Conservation (phyloP, 2,329 filamentous ascomycete genomes). For the Cercospora beticola region DNA sequence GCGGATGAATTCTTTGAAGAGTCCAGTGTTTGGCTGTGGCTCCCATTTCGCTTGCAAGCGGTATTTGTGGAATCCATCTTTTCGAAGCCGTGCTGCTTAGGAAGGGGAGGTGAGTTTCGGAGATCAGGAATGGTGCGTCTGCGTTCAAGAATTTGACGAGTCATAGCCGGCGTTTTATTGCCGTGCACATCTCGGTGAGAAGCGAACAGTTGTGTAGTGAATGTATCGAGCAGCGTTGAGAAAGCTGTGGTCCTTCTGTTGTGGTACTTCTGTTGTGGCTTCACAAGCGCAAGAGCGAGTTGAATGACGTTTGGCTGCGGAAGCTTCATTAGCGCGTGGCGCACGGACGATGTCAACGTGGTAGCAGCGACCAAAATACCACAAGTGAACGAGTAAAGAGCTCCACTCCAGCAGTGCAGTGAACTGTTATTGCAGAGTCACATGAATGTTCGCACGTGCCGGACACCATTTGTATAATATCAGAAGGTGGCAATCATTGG, state of each 20-base stretch:
- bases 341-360: neutral
- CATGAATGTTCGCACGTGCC: neutral
- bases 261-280: neutral
- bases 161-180: neutral
- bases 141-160: neutral
- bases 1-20: neutral
- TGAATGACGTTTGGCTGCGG: neutral
- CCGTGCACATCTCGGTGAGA: neutral
- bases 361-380: neutral
- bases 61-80: neutral
- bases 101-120: neutral
- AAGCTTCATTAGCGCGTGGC: neutral
- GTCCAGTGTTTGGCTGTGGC: neutral
- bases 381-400: neutral
- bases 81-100: slow-evolving; percentile 2
- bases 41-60: neutral
- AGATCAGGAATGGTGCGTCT: slow-evolving; percentile 4
- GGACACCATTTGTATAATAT: neutral
- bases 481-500: neutral
- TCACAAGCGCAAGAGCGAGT: neutral
- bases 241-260: neutral
- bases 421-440: neutral
- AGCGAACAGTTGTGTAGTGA: neutral
- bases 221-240: neutral
- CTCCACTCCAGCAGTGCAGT: neutral